Base-by-base conservation (phyloP, 2,329 filamentous ascomycete genomes). In the Rasamsonia emersonii region DNA sequence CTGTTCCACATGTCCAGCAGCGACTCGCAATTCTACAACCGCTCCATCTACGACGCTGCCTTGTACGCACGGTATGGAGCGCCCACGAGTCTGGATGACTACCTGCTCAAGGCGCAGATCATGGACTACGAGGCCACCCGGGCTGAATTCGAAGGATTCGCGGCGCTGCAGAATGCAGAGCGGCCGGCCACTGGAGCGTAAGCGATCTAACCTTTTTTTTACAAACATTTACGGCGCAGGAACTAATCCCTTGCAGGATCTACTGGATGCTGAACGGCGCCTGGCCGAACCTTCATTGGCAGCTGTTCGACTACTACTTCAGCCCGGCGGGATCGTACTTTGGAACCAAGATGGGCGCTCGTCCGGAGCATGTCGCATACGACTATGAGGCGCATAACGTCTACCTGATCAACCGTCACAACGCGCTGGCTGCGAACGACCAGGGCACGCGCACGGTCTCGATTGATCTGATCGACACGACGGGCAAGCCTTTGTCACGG, bases 241-340 rank as follows among this genome's bases (percentile, higher is more conserved):
- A 2, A 8, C 25, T 38, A 18, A 5, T 35, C 30, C n/a, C 11
- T 6, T 8, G 9, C 18, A 45, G 41, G 1, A 69, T 80, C 10
- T 80, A 80, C 55, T 80, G 76, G 76, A 79, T 80, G 75, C 50
- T 79, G 32, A 78, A 77, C 41, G 69, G 69, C 27, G 76, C 75
- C 1, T 80, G 75, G 74, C 76, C 77, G 0, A 71, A 65, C 33
- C 54, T 80, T 17, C 76, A 79, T 45, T 81, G 77, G 76, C 73
- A 74, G 32, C 53, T 78, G 4, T 77, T 78, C 46, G 76, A 79
- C 42, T 74, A 75, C 48, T 79, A 79, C 40, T 51, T 78, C 24
- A 68, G 67, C 14, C 68, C 74, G 0, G 69, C 65, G 0, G 76
- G 73, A 0, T 64, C 70, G 0, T 79, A 75, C 39, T 79, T 70